Percentiles rank a stretch among this genome's conserved stretches.
These are phyloP conservation scores for Athelia sp. DNA, from an alignment of 1,284 basidiomycete species.

Conservation along the genomic window DNA sequence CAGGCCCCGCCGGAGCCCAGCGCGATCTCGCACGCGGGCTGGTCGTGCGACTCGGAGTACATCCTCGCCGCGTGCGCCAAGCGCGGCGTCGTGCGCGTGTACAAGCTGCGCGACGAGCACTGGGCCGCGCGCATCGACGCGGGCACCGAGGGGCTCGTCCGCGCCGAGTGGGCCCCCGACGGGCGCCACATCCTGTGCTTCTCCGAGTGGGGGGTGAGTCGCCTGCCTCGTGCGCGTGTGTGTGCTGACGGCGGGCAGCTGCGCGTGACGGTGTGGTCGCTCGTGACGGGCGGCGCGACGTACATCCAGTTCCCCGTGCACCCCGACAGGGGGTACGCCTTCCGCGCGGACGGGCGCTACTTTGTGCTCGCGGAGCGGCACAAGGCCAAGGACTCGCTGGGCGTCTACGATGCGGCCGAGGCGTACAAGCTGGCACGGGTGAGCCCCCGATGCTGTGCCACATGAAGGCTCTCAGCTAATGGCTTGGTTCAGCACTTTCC, in stretches of 20 bases:
- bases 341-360: slow-evolving; percentile 75
- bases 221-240: slow-evolving; percentile 2
- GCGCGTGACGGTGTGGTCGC: slow-evolving; percentile 76
- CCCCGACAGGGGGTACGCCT: slow-evolving; percentile 74
- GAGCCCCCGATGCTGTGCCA: slow-evolving; percentile 20
- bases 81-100: slow-evolving; percentile 61
- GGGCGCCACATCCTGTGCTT: slow-evolving; percentile 80
- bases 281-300: slow-evolving; percentile 61
- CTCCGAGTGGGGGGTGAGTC: slow-evolving; percentile 82
- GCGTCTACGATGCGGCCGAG: slow-evolving; percentile 73
- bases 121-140: slow-evolving; percentile 71
- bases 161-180: slow-evolving; percentile 83
- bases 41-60: slow-evolving; percentile 82
- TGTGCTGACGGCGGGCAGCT: slow-evolving; percentile 40
- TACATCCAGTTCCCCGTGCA: slow-evolving; percentile 79
- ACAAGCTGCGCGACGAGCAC: slow-evolving; percentile 67
- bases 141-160: slow-evolving; percentile 78
- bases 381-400: slow-evolving; percentile 79
- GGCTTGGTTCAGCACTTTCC: slow-evolving; percentile 63
- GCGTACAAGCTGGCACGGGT: slow-evolving; percentile 74
- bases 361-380: slow-evolving; percentile 82
- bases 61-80: slow-evolving; percentile 71
- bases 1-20: slow-evolving; percentile 13
- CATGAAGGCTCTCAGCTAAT: too few relatives aligned
- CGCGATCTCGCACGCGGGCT: slow-evolving; percentile 68